Conservation (phyloP, 305 asterid species). For the Vinca major region DNA sequence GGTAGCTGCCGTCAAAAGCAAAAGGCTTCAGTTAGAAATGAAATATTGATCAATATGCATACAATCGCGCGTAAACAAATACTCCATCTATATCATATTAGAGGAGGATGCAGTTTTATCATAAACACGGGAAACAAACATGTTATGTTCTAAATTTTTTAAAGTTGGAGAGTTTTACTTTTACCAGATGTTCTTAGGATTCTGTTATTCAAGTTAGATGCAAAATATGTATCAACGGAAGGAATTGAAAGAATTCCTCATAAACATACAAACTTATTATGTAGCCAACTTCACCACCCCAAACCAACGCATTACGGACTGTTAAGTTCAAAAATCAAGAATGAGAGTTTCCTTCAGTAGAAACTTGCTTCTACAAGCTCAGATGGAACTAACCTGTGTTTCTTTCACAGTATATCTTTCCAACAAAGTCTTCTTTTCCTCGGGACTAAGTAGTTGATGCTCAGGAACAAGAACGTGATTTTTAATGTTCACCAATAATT, state of each 20-base stretch:
- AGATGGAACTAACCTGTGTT: constrained; percentile 51
- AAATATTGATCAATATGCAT: too few species aligned
- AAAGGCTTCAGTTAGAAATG: neutral
- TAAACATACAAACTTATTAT: neutral
- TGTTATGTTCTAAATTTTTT: neutral
- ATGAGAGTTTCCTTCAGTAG: neutral
- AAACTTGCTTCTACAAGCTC: neutral
- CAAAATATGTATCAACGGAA: neutral
- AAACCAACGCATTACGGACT: neutral
- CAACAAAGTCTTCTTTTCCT: constrained; percentile 69
- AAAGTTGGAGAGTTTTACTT: neutral
- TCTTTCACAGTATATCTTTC: constrained; percentile 89
- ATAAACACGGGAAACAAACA: neutral
- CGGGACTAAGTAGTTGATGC: constrained; percentile 59
- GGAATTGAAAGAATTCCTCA: neutral
- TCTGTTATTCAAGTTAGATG: neutral
- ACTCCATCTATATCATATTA: too few species aligned
- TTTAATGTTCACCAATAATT: constrained; percentile 66
- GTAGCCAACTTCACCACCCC: neutral
- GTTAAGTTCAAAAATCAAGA: neutral
- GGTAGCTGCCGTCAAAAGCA: constrained; percentile 42
- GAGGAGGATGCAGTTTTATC: too few species aligned
- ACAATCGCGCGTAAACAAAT: too few species aligned
- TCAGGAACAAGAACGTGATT: constrained; percentile 70
- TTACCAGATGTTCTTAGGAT: neutral